Base-by-base conservation (phyloP, 352 stramenopile genomes). In the Phytophthora lateralis region DNA sequence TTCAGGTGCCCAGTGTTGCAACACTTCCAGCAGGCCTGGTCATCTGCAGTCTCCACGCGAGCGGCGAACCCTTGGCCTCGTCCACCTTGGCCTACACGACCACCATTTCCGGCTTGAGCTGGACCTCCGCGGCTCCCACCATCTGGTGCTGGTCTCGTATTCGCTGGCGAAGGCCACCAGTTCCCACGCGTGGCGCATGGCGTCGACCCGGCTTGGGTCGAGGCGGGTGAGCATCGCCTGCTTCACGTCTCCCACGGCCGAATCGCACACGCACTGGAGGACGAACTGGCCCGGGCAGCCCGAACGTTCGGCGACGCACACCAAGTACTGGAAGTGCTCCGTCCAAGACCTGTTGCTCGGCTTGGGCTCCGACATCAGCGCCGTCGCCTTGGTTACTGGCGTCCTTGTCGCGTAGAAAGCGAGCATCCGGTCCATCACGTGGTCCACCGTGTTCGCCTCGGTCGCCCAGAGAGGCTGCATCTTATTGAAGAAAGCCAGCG, bases 401-500 rank as follows among this genome's bases (percentile, higher is more conserved):
- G 55, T 63, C 12, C 21, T n/a, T 17, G 24, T 44, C 26, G 27
- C 35, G 27, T 43, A 63, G 21, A 35, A 15, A 18, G 32, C 32
- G 2, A 62, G 15, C 43, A 62, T 62, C 4, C n/a, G 18, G 26
- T 61, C 53, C 55, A 63, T 49, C 24, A 63, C n/a, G 24, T 55
- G 45, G 12, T 49, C 55, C 26, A 29, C 26, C 6, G 26, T 29
- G 26, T 29, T 29, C 26, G 26, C 26, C 26, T 29, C 26, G 26
- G 26, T 29, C 3, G 26, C 26, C 26, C 26, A 29, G 3, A 29
- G 26, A 6, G 26, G 26, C 26, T 29, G 26, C 26, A 29, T 29
- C 26, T 29, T 29, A 6, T 29, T 6, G 26, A 29, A 29, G 26
- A 29, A 29, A 6, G 26, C 26, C 26, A 29, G 6, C 26, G 26